These are phyloP conservation scores for Penicillium italicum DNA, from an alignment of 2,329 filamentous ascomycete genomes.

Conservation along the genomic window DNA sequence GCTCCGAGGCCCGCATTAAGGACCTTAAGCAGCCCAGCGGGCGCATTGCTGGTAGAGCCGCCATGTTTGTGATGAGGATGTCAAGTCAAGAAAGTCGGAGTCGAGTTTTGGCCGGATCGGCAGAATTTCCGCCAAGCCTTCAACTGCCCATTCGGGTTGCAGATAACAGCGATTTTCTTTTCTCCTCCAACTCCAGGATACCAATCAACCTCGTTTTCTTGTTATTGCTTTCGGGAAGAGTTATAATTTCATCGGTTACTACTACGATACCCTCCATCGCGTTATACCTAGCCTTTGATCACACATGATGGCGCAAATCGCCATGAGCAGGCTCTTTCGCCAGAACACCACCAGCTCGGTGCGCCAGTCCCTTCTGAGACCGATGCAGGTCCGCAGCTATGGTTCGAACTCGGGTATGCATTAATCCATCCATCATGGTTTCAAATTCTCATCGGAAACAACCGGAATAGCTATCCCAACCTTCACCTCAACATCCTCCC, in stretches of 20 bases:
- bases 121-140: slow-evolving; percentile 40
- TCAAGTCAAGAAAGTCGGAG: slow-evolving; percentile 19
- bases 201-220: slow-evolving; percentile 9
- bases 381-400: slow-evolving; percentile 33
- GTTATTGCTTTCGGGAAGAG: not conserved
- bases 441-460: not conserved
- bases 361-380: slow-evolving; percentile 30
- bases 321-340: slow-evolving; percentile 39
- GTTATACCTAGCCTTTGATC: not conserved
- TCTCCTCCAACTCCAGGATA: slow-evolving; percentile 13
- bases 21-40: slow-evolving; percentile 69
- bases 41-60: slow-evolving; percentile 57
- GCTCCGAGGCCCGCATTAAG: slow-evolving; percentile 52
- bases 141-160: slow-evolving; percentile 20
- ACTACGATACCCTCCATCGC: not conserved
- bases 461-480: slow-evolving; percentile 34
- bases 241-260: not conserved
- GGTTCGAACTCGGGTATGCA: slow-evolving; percentile 31
- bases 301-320: slow-evolving; percentile 38
- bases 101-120: slow-evolving; percentile 32
- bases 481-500: slow-evolving; percentile 39
- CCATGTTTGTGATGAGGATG: slow-evolving; percentile 53
- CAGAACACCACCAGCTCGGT: slow-evolving; percentile 30
- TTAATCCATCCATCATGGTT: not conserved
- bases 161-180: slow-evolving; percentile 24